A percentile compares a stretch with the other conserved stretches of the same genome.
phyloP scores from a whole-genome alignment of 2,329 filamentous ascomycete genomes.

The Hymenoscyphus albidus region DNA sequence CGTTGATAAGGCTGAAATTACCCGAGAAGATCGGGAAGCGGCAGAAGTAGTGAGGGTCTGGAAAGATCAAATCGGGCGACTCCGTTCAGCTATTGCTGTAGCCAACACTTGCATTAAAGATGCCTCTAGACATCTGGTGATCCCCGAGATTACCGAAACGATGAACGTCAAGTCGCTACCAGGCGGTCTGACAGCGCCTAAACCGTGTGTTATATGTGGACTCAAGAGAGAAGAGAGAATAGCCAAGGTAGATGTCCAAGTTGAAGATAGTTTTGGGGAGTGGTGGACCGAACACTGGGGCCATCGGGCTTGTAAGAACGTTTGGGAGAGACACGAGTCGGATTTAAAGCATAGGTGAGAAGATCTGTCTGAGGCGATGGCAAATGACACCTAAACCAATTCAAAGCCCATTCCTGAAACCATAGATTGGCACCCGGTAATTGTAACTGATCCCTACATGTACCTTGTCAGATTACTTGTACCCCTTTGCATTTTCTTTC shows the following conservation, averaged over 20 bases:
- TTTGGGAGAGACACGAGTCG: constrained; percentile 76
- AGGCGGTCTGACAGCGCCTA: constrained; percentile 68
- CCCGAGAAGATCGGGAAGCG: constrained; percentile 79
- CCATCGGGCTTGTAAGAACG: constrained; percentile 73
- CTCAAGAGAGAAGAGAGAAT: constrained; percentile 84
- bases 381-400: neutral
- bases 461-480: neutral
- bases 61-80: constrained; percentile 69
- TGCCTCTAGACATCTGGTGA: constrained; percentile 35
- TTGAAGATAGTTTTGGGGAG: constrained; percentile 91
- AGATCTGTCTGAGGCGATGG: neutral
- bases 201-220: constrained; percentile 80
- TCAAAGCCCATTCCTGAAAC: neutral
- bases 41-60: constrained; percentile 72
- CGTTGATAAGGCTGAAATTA: constrained; percentile 77
- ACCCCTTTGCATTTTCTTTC: too few relatives aligned
- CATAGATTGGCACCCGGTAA: neutral
- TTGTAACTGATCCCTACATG: neutral
- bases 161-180: constrained; percentile 66
- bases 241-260: constrained; percentile 61
- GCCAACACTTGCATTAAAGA: constrained; percentile 47
- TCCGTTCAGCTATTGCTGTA: constrained; percentile 69
- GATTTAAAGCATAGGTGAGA: constrained; percentile 62
- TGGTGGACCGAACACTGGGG: constrained; percentile 95
- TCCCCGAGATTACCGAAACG: constrained; percentile 70